Percentiles rank a stretch among this genome's conserved stretches.
phyloP scores from a whole-genome alignment of 257 asterid species.

The Gentiana straminea region DNA sequence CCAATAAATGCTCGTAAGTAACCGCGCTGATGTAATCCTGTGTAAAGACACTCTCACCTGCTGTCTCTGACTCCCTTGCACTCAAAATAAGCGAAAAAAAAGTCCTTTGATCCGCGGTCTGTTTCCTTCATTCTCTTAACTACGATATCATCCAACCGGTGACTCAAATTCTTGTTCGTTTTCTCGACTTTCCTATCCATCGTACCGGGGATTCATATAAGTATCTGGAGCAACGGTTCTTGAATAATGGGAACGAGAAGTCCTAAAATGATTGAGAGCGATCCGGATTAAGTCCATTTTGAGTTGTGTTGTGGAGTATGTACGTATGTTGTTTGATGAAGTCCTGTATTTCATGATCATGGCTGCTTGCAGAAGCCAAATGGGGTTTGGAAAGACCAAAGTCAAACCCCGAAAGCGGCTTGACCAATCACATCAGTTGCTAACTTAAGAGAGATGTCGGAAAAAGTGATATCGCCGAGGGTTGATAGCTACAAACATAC shows the following conservation, averaged over 20 bases:
- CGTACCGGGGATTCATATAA: constrained; percentile 76
- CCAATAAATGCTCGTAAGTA: constrained; percentile 81
- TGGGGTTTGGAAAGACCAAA: constrained; percentile 72
- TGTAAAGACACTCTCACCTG: constrained; percentile 49
- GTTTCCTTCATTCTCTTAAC: constrained; percentile 36
- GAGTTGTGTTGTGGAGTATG: constrained; percentile 81
- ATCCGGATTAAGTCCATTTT: constrained; percentile 92
- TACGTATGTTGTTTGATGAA: constrained; percentile 65
- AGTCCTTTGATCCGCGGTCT: constrained; percentile 45
- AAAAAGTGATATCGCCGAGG: constrained; percentile 41
- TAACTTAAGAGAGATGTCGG: constrained; percentile 72
- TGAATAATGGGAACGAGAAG: constrained; percentile 65
- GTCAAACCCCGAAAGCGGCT: constrained; percentile 90
- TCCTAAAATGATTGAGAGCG: constrained; percentile 72
- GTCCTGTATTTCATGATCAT: constrained; percentile 41
- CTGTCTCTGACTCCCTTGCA: constrained; percentile 51
- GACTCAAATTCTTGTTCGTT: constrained; percentile 46
- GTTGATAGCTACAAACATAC: constrained; percentile 30
- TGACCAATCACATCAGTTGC: constrained; percentile 89
- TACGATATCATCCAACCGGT: constrained; percentile 57
- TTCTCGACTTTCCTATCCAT: constrained; percentile 72
- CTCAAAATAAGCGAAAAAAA: constrained; percentile 58
- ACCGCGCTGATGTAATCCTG: constrained; percentile 78
- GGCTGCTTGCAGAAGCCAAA: not conserved
- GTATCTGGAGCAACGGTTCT: constrained; percentile 80